Conservation (phyloP, 345 rosid species). For the Linum tenue region DNA sequence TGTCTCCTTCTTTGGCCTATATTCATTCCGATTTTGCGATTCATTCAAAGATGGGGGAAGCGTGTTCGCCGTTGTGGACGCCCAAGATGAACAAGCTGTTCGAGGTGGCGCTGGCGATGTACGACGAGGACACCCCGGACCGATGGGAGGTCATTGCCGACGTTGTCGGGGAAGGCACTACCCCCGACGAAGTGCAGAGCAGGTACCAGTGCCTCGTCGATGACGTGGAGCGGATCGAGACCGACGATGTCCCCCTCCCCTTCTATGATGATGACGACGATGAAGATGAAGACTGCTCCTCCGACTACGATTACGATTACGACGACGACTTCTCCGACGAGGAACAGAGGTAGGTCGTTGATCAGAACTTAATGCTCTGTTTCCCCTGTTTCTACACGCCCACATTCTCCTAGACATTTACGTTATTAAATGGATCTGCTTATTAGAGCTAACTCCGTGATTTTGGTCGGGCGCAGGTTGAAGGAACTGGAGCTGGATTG, state of each 20-base stretch:
- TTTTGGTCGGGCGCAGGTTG: too few relatives aligned
- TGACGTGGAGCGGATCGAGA: slow-evolving; percentile 1
- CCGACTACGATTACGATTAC: neutral
- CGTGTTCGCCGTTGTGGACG: neutral
- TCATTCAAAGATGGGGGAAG: neutral
- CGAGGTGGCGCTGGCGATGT: slow-evolving; percentile 3
- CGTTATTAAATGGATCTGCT: too few relatives aligned
- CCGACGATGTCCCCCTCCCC: neutral
- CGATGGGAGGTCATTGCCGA: neutral
- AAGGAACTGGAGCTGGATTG: too few relatives aligned
- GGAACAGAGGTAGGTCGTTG: neutral
- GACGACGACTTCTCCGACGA: neutral
- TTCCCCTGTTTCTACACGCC: too few relatives aligned
- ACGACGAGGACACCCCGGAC: slow-evolving; percentile 3
- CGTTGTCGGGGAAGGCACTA: neutral
- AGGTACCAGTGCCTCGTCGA: neutral
- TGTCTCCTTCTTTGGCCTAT: neutral
- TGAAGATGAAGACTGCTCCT: neutral
- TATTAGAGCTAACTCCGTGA: too few relatives aligned
- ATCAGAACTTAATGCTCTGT: neutral
- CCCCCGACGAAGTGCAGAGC: neutral
- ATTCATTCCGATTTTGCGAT: neutral
- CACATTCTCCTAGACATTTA: too few relatives aligned
- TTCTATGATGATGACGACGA: neutral
- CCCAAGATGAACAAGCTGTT: slow-evolving; percentile 1